phyloP scores from a whole-genome alignment of 768 basidiomycete genomes.

The Collybia sp. region DNA sequence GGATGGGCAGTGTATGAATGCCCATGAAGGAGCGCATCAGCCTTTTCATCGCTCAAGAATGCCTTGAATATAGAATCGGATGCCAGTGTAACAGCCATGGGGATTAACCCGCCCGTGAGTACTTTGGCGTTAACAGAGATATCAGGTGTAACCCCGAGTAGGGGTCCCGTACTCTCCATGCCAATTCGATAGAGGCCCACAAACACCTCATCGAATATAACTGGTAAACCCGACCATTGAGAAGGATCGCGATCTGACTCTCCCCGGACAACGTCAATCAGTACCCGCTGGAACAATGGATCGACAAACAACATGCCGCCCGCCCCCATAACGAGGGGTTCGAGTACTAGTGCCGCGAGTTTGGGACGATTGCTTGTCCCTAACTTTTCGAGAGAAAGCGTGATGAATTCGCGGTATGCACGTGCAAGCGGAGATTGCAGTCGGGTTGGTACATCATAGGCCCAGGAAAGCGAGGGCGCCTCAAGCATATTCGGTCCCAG shows the following conservation, averaged over 20 bases:
- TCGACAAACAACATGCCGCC: conserved; percentile 98
- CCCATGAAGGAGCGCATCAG: conserved; percentile 87
- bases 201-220: conserved; percentile 97
- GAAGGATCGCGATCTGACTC: conserved; percentile 20
- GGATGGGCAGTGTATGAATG: conserved; percentile 96
- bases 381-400: conserved; percentile 42
- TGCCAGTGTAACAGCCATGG: conserved; percentile 82
- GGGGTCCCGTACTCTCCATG: conserved; percentile 51
- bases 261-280: conserved; percentile 77
- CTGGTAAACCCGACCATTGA: conserved; percentile 70
- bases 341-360: conserved; percentile 78
- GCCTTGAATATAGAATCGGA: conserved; percentile 74
- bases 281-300: conserved; percentile 87
- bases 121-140: conserved; percentile 92
- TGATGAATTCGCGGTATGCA: conserved; percentile 59
- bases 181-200: conserved; percentile 89
- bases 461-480: conserved; percentile 44
- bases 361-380: conserved; percentile 32
- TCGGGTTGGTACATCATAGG: conserved; percentile 70
- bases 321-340: conserved; percentile 91
- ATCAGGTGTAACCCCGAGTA: conserved; percentile 77
- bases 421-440: conserved; percentile 56
- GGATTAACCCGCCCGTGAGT: conserved; percentile 88
- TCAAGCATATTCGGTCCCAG: conserved; percentile 16
- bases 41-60: conserved; percentile 72